Evolutionary conservation across 768 basidiomycete genomes (phyloP).

Genomic region (Asterophora parasitica): DNA sequence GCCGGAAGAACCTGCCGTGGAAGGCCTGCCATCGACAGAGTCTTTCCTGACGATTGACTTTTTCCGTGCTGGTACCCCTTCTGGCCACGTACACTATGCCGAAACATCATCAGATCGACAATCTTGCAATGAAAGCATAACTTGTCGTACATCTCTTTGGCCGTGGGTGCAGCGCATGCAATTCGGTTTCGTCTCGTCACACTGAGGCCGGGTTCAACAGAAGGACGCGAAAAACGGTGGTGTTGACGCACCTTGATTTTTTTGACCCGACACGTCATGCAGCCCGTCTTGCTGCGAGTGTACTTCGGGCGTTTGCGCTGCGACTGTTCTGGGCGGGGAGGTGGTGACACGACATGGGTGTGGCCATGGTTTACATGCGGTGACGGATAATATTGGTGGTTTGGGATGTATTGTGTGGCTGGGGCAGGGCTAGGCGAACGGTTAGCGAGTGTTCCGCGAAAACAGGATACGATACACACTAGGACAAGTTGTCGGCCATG

Average conservation of each 20-base stretch:
- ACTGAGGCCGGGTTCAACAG: conserved; percentile 38
- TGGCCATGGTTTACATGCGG: conserved; percentile 37
- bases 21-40: conserved; percentile 57
- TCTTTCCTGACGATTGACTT: conserved; percentile 57
- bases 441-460: conserved; percentile 17
- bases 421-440: conserved; percentile 25
- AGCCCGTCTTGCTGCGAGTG: conserved; percentile 91
- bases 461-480: conserved; percentile 35
- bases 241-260: conserved; percentile 79
- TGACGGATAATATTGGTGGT: conserved; percentile 37
- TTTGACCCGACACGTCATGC: conserved; percentile 88
- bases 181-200: conserved; percentile 85
- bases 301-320: conserved; percentile 87
- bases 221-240: conserved; percentile 1
- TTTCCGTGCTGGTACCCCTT: conserved; percentile 69
- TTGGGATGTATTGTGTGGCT: conserved; percentile 36
- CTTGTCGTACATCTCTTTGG: conserved; percentile 65
- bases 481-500: conserved; percentile 52
- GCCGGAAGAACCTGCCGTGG: conserved; percentile 72
- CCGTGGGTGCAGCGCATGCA: conserved; percentile 86
- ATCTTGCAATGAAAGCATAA: not conserved
- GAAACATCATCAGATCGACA: conserved; percentile 6
- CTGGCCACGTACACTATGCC: conserved; percentile 77
- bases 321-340: conserved; percentile 43
- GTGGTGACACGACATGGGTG: conserved; percentile 45